A percentile compares a stretch with the other conserved stretches of the same genome.
phyloP scores from a whole-genome alignment of 164 flowering plant species.

The Taxillus chinensis region DNA sequence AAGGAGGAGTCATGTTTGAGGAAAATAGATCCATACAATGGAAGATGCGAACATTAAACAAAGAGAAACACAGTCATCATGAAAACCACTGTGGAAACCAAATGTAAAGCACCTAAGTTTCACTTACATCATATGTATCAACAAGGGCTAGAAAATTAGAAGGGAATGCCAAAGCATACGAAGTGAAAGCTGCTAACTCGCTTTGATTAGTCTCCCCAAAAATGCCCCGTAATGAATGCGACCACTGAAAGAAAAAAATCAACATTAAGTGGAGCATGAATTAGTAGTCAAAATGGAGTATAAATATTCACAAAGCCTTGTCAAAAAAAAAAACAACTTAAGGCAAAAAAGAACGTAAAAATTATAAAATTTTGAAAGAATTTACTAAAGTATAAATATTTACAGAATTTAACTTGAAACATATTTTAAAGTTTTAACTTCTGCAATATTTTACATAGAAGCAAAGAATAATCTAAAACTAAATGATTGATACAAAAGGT shows the following conservation, averaged over 20 bases:
- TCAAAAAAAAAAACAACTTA: not conserved
- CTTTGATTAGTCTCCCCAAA: constrained; percentile 97
- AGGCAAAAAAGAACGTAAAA: not conserved
- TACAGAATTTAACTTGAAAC: too few species aligned
- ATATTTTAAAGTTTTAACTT: not conserved
- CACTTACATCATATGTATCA: constrained; percentile 98
- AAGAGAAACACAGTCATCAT: too few species aligned
- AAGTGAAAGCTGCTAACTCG: constrained; percentile 94
- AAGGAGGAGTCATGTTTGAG: too few species aligned
- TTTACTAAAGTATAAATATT: too few species aligned
- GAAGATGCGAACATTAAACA: too few species aligned
- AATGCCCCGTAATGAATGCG: constrained; percentile 40
- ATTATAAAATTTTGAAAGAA: too few species aligned
- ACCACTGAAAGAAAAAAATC: constrained; percentile 36
- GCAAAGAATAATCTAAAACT: not conserved
- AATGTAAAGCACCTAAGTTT: not conserved
- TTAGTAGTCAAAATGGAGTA: not conserved
- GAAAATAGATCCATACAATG: too few species aligned
- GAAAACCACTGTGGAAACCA: too few species aligned
- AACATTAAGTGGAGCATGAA: not conserved
- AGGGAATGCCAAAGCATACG: constrained; percentile 97
- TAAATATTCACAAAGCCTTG: not conserved
- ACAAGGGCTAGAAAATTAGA: constrained; percentile 80
- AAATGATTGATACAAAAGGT: not conserved
- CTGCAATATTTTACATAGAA: not conserved